Percentiles rank a stretch among this genome's conserved stretches.
Evolutionary conservation across 2,329 filamentous ascomycete genomes (phyloP).

Genomic region (Talaromyces sp.): DNA sequence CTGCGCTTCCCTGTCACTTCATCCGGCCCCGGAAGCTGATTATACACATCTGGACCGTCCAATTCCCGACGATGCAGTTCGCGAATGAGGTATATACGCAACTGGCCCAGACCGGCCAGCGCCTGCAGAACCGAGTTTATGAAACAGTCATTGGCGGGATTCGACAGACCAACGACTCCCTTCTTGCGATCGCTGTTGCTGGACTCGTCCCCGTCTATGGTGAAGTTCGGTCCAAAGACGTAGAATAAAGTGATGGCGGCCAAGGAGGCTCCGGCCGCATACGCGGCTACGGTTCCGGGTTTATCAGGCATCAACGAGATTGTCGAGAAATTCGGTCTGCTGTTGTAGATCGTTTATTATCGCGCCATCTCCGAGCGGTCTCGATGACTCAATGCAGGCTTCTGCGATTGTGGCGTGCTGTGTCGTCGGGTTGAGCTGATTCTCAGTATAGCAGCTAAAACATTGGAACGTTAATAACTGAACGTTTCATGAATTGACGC

Average conservation of each 20-base stretch:
- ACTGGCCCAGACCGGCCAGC: conserved; percentile 81
- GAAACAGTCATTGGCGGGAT: conserved; percentile 93
- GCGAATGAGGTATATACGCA: conserved; percentile 87
- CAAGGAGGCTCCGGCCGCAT: conserved; percentile 91
- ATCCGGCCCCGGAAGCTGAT: conserved; percentile 53
- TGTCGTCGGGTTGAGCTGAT: neutral
- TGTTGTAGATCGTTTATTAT: neutral
- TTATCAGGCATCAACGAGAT: conserved; percentile 69
- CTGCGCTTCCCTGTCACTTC: conserved; percentile 30
- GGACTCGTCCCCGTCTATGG: conserved; percentile 77
- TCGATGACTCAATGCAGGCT: neutral
- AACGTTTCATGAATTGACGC: neutral
- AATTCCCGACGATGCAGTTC: conserved; percentile 82
- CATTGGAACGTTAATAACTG: neutral
- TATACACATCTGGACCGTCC: conserved; percentile 74
- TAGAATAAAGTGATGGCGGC: conserved; percentile 94
- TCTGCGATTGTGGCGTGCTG: neutral
- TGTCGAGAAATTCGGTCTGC: neutral
- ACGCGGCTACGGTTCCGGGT: conserved; percentile 79
- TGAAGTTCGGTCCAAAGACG: conserved; percentile 95
- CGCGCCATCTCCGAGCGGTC: neutral
- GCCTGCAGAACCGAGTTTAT: conserved; percentile 97
- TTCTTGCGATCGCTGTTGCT: conserved; percentile 67
- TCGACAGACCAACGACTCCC: conserved; percentile 81
- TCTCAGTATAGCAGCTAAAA: neutral